A percentile compares a stretch with the other conserved stretches of the same genome.
Conservation (phyloP, 2,329 filamentous ascomycete genomes). For the Lasiodiplodia citricola region DNA sequence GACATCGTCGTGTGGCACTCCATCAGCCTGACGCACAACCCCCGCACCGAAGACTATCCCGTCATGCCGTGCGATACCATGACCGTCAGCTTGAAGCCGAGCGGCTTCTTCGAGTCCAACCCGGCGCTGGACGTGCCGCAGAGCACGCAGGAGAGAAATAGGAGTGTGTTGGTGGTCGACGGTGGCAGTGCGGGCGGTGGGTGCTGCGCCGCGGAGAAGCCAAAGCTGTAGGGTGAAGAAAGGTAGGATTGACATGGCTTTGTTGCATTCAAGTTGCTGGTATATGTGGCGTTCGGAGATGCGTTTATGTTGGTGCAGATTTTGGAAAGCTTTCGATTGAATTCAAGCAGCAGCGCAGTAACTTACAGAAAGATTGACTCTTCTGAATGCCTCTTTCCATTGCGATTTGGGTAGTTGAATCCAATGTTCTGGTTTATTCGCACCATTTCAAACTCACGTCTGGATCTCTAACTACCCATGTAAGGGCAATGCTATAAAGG, state of each 20-base stretch:
- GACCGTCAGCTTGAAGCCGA: constrained; percentile 20
- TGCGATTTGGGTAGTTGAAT: background rate
- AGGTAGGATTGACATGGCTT: background rate
- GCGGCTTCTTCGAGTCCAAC: constrained; percentile 6
- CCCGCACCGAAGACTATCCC: constrained; percentile 42
- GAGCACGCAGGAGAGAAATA: constrained; percentile 2
- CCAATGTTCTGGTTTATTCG: background rate
- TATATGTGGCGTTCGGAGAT: background rate
- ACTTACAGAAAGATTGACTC: background rate
- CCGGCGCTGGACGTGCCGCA: constrained; percentile 18
- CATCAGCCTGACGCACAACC: constrained; percentile 53
- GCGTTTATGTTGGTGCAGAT: background rate
- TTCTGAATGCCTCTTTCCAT: background rate
- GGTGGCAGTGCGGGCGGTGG: background rate
- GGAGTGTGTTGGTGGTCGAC: background rate
- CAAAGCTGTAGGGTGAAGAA: background rate
- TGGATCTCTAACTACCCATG: background rate
- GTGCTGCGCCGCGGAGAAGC: background rate
- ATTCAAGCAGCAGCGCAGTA: no score
- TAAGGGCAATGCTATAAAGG: background rate
- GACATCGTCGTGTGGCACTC: constrained; percentile 53
- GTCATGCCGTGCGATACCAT: constrained; percentile 38
- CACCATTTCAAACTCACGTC: background rate
- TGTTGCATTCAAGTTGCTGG: background rate
- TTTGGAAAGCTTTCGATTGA: background rate